Evolutionary conservation across 1,284 basidiomycete species (phyloP).

Genomic region (Apiotrichum porosum): DNA sequence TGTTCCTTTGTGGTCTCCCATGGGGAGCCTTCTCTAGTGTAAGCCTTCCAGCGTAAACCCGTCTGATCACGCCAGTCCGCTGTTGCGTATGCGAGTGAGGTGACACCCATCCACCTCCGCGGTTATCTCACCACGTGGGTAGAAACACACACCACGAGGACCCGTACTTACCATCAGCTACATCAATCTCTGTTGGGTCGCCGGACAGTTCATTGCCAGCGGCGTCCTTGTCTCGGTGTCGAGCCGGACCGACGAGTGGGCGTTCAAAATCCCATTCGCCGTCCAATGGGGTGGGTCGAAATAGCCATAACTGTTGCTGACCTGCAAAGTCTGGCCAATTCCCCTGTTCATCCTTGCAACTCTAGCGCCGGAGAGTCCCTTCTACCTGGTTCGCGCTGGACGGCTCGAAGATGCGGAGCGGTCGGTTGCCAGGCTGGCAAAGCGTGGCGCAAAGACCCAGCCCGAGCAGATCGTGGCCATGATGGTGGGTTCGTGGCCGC

Average conservation of each 20-base stretch:
- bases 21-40: conserved; percentile 48
- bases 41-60: too few species aligned
- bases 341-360: conserved; percentile 18
- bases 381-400: conserved; percentile 31
- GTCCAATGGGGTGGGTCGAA: conserved; percentile 51
- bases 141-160: too few species aligned
- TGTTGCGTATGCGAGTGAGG: conserved; percentile 44
- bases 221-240: neutral
- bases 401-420: conserved; percentile 25
- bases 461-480: conserved; percentile 36
- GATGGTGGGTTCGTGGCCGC: conserved; percentile 32
- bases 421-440: conserved; percentile 18
- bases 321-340: conserved; percentile 43
- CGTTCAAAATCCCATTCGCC: conserved; percentile 45
- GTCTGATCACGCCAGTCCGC: too few species aligned
- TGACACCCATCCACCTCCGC: conserved; percentile 41
- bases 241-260: conserved; percentile 25
- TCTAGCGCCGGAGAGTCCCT: conserved; percentile 35
- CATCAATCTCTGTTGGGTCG: conserved; percentile 46
- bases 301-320: too few species aligned
- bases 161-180: too few species aligned
- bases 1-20: conserved; percentile 33
- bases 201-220: conserved; percentile 32
- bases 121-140: conserved; percentile 42
- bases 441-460: conserved; percentile 12